A percentile compares a stretch with the other conserved stretches of the same genome.
phyloP scores from a whole-genome alignment of 148 eudicot genomes.

The Fagopyrum esculentum region DNA sequence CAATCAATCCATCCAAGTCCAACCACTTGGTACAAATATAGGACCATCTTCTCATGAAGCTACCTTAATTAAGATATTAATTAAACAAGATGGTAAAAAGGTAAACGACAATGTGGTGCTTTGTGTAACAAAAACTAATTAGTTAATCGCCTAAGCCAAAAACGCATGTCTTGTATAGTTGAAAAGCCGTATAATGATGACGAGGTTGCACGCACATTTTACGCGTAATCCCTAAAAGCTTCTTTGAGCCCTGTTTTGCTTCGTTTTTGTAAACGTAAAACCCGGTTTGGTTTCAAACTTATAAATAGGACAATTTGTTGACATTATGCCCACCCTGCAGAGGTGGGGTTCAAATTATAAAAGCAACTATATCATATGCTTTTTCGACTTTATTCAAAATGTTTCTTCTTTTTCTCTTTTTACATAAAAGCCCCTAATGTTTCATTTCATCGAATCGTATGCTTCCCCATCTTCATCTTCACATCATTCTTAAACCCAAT shows the following conservation, averaged over 20 bases:
- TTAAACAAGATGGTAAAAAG: neutral
- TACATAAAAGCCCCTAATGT: neutral
- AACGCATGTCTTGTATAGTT: neutral
- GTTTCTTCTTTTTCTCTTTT: neutral
- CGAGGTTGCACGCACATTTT: neutral
- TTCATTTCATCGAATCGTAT: conserved; percentile 3
- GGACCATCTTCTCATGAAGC: neutral
- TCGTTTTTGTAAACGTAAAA: neutral
- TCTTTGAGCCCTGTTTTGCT: neutral
- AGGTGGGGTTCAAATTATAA: neutral
- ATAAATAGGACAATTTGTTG: neutral
- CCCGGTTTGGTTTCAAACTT: neutral
- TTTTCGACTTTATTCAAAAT: conserved; percentile 3
- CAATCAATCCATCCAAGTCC: neutral
- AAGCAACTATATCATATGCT: neutral
- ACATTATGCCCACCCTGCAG: conserved; percentile 1
- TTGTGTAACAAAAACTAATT: neutral
- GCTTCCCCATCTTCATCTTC: conserved; percentile 11
- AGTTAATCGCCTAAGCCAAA: neutral
- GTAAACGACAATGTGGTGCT: conserved; percentile 5
- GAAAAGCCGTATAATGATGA: conserved; percentile 8
- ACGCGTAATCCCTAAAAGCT: conserved; percentile 2
- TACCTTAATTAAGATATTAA: neutral
- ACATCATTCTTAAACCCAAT: neutral
- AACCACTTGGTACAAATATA: neutral